Base-by-base conservation (phyloP, 1,139 yeast species). In the Diutina siamensis region DNA sequence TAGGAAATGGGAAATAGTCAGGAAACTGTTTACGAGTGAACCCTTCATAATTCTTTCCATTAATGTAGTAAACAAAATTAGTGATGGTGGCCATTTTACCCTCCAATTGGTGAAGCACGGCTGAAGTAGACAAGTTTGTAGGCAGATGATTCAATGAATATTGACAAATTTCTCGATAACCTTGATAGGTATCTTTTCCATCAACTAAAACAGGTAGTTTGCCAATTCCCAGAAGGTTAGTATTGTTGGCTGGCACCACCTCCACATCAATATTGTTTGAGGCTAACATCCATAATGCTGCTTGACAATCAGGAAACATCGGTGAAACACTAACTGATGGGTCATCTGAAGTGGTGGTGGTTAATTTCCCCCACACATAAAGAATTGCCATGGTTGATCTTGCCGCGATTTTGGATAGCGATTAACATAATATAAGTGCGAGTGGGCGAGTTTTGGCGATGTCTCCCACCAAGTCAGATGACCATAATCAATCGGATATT, bases 1-100 rank as follows among this genome's bases (percentile, higher is more conserved):
- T 78, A 4, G 95, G 95, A 62, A 86, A 86, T 2, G 92, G 86
- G 33, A 85, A 64, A 50, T 78, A 69, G 3, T 64, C 54, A 34
- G 75, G 67, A 57, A 83, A 80, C 25, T 76, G 59, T 44, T 80
- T 79, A 47, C 94, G 67, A 1, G 89, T 77, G 48, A 72, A 77
- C 15, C 66, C 57, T 52, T 80, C 88, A 59, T 83, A 86, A 60
- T 85, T 85, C 31, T 63, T 65, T 31, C 72, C 67, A 51, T 80
- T 74, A 44, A 82, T 64, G 55, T 74, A 86, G 40, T 80, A 61
- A 48, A 79, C 76, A 59, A 82, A 85, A 48, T 73, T 75, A 32
- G 84, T 76, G 31, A 81, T 62, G 27, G 67, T 59, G 31, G 48
- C 46, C 28, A 52, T 5, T 10, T 28, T 20, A n/a, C 13, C 10